These are phyloP conservation scores for Euryodendron excelsum DNA, from an alignment of 148 eudicot genomes.

Conservation along the genomic window DNA sequence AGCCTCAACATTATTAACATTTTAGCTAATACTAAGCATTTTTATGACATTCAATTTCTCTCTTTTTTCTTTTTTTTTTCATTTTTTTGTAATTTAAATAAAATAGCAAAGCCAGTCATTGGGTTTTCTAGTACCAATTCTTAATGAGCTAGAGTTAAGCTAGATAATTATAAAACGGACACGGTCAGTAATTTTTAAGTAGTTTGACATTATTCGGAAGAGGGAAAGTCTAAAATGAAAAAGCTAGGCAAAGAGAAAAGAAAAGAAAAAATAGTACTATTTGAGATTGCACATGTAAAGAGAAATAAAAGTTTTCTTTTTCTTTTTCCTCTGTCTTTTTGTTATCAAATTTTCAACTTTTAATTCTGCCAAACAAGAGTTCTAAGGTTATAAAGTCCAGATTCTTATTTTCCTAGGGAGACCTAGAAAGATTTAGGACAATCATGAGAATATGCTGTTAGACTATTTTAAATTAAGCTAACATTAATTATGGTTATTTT, in stretches of 20 bases:
- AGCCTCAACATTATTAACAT: too few species aligned
- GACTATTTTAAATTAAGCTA: too few species aligned
- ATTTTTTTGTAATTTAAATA: too few species aligned
- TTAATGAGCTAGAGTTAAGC: too few species aligned
- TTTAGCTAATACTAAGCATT: too few species aligned
- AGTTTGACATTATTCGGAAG: not conserved
- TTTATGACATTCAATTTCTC: too few species aligned
- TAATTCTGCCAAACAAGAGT: not conserved
- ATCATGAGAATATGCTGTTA: too few species aligned
- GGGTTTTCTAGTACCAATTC: too few species aligned
- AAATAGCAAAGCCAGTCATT: too few species aligned
- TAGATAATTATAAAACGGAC: too few species aligned
- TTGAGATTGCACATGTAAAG: not conserved
- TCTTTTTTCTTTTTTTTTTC: too few species aligned
- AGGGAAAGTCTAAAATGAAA: not conserved
- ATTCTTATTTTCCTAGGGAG: not conserved
- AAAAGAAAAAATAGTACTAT: not conserved
- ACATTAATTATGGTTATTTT: too few species aligned
- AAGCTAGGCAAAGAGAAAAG: not conserved
- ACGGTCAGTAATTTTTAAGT: not conserved
- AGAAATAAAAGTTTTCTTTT: not conserved
- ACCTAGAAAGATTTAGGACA: not conserved
- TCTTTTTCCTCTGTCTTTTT: not conserved
- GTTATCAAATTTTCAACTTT: not conserved
- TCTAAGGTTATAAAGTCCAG: not conserved